These are phyloP conservation scores for Mycena maculata DNA, from an alignment of 768 basidiomycete genomes.

Conservation along the genomic window DNA sequence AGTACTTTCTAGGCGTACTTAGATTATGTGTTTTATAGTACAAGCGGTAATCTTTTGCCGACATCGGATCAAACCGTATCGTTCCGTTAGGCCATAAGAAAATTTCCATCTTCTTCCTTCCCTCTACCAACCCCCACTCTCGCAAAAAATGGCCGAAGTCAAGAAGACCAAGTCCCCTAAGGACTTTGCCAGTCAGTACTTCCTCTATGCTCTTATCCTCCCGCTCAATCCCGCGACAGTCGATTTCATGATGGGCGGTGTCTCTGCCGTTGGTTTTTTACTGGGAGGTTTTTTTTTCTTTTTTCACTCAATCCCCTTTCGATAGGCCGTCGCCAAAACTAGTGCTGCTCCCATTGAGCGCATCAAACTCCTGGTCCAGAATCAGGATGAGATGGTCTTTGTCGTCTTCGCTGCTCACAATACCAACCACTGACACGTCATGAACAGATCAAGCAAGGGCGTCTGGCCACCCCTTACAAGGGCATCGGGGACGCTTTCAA, in stretches of 20 bases:
- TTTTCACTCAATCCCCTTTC: slow-evolving; percentile 36
- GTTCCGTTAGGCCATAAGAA: slow-evolving; percentile 46
- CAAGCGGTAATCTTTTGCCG: neutral
- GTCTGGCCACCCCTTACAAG: slow-evolving; percentile 96
- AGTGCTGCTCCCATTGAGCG: slow-evolving; percentile 99
- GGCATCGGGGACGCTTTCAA: slow-evolving; percentile 92
- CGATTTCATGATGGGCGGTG: slow-evolving; percentile 98
- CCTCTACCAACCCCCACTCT: slow-evolving; percentile 71
- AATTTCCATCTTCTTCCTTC: slow-evolving; percentile 41
- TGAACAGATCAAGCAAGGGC: slow-evolving; percentile 96
- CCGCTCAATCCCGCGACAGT: slow-evolving; percentile 55
- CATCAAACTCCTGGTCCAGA: slow-evolving; percentile 98
- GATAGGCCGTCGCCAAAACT: slow-evolving; percentile 97
- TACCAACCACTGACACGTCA: slow-evolving; percentile 49
- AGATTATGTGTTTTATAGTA: slow-evolving; percentile 5
- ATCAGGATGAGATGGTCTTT: slow-evolving; percentile 99
- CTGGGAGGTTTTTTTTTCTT: neutral
- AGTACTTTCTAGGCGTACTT: neutral
- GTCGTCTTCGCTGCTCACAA: slow-evolving; percentile 8
- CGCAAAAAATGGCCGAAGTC: slow-evolving; percentile 79
- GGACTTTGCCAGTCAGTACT: slow-evolving; percentile 73
- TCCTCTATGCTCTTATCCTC: slow-evolving; percentile 15
- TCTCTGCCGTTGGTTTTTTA: slow-evolving; percentile 77
- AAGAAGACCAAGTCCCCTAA: slow-evolving; percentile 91
- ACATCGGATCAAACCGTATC: slow-evolving; percentile 21